Evolutionary conservation across 148 eudicot species (phyloP).

Genomic region (Cornus florida): DNA sequence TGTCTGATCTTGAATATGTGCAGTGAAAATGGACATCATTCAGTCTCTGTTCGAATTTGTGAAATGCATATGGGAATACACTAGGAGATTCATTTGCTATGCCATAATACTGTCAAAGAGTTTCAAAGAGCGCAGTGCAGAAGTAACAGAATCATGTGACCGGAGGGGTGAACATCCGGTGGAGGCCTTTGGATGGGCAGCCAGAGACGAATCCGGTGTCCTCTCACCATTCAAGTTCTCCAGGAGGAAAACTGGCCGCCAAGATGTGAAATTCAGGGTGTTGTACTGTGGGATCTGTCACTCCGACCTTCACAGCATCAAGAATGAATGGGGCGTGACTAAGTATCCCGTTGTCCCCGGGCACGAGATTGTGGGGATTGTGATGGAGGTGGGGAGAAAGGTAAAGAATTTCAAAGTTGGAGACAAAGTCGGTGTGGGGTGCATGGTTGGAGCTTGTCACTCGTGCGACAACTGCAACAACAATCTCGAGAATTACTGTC

Average conservation of each 20-base stretch:
- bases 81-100: background rate
- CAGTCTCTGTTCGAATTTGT: background rate
- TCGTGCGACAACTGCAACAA: background rate
- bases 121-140: background rate
- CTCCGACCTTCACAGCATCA: conserved; percentile 8
- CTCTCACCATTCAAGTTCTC: conserved; percentile 19
- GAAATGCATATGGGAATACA: background rate
- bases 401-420: conserved; percentile 14
- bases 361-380: conserved; percentile 14
- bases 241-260: conserved; percentile 10
- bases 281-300: conserved; percentile 21
- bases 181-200: conserved; percentile 15
- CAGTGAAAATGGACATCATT: background rate
- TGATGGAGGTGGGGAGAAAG: conserved; percentile 6
- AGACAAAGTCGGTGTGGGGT: conserved; percentile 15
- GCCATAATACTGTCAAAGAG: no score
- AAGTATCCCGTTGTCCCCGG: conserved; percentile 17
- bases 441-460: conserved; percentile 12
- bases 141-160: background rate
- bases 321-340: conserved; percentile 15
- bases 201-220: conserved; percentile 14
- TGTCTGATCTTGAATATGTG: background rate
- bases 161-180: conserved; percentile 10
- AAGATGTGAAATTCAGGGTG: conserved; percentile 13
- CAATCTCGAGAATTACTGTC: conserved; percentile 20